These are phyloP conservation scores for Talaromyces nanjingensis DNA, from an alignment of 495 filamentous ascomycete genomes.

Conservation along the genomic window DNA sequence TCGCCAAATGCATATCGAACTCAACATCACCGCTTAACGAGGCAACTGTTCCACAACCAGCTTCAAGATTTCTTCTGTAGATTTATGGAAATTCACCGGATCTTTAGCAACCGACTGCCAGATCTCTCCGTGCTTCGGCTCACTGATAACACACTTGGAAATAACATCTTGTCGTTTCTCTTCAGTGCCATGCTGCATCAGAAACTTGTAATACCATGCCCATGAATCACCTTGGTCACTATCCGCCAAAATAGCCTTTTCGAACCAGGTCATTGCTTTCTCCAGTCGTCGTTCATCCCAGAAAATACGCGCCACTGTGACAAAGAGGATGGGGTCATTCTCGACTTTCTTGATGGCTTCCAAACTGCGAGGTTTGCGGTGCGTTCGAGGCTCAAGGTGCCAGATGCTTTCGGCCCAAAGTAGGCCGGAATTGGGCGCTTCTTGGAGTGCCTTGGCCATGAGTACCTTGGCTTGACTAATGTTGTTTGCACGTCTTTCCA, in stretches of 20 bases:
- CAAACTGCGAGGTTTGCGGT: slow-evolving; percentile 80
- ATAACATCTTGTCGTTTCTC: slow-evolving; percentile 82
- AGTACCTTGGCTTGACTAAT: slow-evolving; percentile 73
- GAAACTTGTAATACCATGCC: slow-evolving; percentile 97
- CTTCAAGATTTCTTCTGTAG: slow-evolving; percentile 74
- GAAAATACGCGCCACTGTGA: slow-evolving; percentile 68
- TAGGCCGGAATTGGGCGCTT: slow-evolving; percentile 80
- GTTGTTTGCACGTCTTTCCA: slow-evolving; percentile 87
- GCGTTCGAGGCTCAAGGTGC: slow-evolving; percentile 83
- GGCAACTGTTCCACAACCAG: slow-evolving; percentile 50
- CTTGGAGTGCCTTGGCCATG: slow-evolving; percentile 89
- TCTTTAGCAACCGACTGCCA: slow-evolving; percentile 86
- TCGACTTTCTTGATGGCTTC: slow-evolving; percentile 97
- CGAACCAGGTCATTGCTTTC: slow-evolving; percentile 92
- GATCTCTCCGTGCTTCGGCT: slow-evolving; percentile 86
- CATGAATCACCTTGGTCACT: slow-evolving; percentile 85
- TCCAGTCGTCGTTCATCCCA: slow-evolving; percentile 77
- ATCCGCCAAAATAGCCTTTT: slow-evolving; percentile 84
- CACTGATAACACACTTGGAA: slow-evolving; percentile 63
- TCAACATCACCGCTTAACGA: neutral
- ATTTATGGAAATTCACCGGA: slow-evolving; percentile 66
- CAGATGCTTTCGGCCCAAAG: slow-evolving; percentile 93
- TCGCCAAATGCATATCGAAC: slow-evolving; percentile 5
- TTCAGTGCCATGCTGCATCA: slow-evolving; percentile 81
- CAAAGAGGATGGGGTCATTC: slow-evolving; percentile 79